A percentile compares a stretch with the other conserved stretches of the same genome.
phyloP scores from a whole-genome alignment of 495 filamentous ascomycete genomes.

The Penicillium bialowiezense region DNA sequence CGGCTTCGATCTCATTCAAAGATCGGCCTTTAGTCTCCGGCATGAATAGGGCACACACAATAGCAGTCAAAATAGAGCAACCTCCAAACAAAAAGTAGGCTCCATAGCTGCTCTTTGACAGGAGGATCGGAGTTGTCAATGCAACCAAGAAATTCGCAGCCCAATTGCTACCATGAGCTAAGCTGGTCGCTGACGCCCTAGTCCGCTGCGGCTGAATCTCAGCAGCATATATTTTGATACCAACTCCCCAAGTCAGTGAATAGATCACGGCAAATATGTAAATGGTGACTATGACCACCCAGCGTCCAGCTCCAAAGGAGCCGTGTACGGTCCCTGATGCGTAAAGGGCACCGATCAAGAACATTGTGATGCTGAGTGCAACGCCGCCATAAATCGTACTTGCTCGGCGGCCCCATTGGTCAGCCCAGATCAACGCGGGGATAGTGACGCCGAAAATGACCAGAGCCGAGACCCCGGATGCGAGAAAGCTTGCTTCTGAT shows the following conservation, averaged over 20 bases:
- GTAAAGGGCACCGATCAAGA: constrained; percentile 50
- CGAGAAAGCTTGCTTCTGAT: constrained; percentile 48
- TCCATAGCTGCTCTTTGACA: constrained; percentile 52
- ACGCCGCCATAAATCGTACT: constrained; percentile 54
- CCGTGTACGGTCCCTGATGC: constrained; percentile 44
- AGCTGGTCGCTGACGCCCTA: constrained; percentile 46
- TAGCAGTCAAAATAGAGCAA: constrained; percentile 43
- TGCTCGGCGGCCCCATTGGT: constrained; percentile 57
- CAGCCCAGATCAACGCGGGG: constrained; percentile 51
- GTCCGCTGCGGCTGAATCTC: constrained; percentile 56
- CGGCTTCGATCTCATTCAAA: constrained; percentile 57
- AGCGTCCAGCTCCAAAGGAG: constrained; percentile 42
- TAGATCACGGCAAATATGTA: constrained; percentile 43
- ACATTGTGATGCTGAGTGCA: constrained; percentile 41
- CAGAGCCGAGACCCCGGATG: constrained; percentile 51
- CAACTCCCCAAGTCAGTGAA: constrained; percentile 50
- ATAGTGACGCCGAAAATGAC: constrained; percentile 48
- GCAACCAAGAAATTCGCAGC: constrained; percentile 59
- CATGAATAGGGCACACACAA: constrained; percentile 53
- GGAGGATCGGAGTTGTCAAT: constrained; percentile 58
- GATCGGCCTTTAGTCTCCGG: constrained; percentile 56
- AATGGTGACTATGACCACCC: constrained; percentile 53
- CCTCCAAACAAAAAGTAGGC: constrained; percentile 61
- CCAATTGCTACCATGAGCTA: constrained; percentile 51
- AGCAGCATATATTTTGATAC: constrained; percentile 49